Conservation (phyloP, 2,329 filamentous ascomycete species). For the Rutstroemia sp. region DNA sequence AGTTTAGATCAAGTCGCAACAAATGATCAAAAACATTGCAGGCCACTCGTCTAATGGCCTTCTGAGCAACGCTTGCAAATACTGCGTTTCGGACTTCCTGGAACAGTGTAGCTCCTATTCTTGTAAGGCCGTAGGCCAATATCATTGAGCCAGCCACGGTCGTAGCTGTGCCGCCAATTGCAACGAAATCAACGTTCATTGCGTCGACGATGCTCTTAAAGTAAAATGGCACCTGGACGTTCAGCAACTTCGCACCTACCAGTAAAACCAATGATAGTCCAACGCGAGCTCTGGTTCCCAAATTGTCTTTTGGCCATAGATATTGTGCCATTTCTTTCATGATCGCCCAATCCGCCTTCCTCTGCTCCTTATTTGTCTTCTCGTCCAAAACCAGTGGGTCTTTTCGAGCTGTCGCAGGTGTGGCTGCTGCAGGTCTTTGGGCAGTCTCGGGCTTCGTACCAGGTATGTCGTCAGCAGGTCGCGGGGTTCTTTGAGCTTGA, state of each 20-base stretch:
- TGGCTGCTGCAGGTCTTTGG: constrained; percentile 15
- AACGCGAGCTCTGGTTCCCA: constrained; percentile 78
- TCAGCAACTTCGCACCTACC: constrained; percentile 86
- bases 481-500: constrained; percentile 17
- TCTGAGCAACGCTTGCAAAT: constrained; percentile 94
- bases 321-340: constrained; percentile 97
- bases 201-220: constrained; percentile 97
- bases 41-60: constrained; percentile 86
- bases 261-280: constrained; percentile 76
- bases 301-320: constrained; percentile 86
- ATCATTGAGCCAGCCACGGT: constrained; percentile 91
- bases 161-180: constrained; percentile 78
- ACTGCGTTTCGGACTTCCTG: constrained; percentile 94
- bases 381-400: constrained; percentile 59
- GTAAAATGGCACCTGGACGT: constrained; percentile 97
- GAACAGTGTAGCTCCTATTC: constrained; percentile 82
- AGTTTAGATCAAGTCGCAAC: constrained; percentile 80
- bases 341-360: constrained; percentile 96
- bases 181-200: constrained; percentile 92
- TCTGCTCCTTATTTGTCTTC: constrained; percentile 74
- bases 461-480: constrained; percentile 17
- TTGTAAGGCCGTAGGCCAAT: constrained; percentile 80
- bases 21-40: constrained; percentile 89
- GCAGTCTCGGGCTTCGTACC: constrained; percentile 21
- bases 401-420: constrained; percentile 23